Conservation (phyloP, 2,329 filamentous ascomycete genomes). For the Alternaria sp. region DNA sequence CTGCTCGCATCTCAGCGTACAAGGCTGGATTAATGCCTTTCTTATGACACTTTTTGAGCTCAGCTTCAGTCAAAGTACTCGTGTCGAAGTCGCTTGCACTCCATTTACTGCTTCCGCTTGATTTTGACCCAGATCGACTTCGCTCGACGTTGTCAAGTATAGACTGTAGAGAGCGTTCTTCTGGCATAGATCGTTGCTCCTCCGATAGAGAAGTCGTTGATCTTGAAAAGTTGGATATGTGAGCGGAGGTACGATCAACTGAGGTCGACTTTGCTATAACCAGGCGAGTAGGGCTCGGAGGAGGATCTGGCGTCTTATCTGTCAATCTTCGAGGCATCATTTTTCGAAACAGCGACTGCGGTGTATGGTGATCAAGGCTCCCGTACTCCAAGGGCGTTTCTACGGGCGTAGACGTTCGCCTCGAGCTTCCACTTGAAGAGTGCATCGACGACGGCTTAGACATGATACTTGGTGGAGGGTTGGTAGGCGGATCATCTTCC, state of each 20-base stretch:
- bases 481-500: constrained; percentile 16
- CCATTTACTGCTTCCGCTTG: constrained; percentile 46
- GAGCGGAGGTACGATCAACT: constrained; percentile 47
- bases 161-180: constrained; percentile 19
- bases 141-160: constrained; percentile 16
- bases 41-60: constrained; percentile 56
- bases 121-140: constrained; percentile 29
- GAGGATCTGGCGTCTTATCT: constrained; percentile 22
- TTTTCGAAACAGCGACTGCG: constrained; percentile 33
- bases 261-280: constrained; percentile 46
- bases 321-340: constrained; percentile 25
- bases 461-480: constrained; percentile 18
- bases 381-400: constrained; percentile 21
- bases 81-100: constrained; percentile 52
- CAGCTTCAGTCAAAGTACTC: constrained; percentile 50
- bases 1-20: constrained; percentile 59
- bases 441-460: constrained; percentile 20
- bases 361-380: constrained; percentile 26
- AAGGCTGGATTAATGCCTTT: constrained; percentile 59
- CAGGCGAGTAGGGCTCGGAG: constrained; percentile 26
- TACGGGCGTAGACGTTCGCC: constrained; percentile 18
- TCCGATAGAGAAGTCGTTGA: constrained; percentile 32
- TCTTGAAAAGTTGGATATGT: constrained; percentile 31
- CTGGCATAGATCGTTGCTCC: constrained; percentile 16
- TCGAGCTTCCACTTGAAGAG: constrained; percentile 22